phyloP scores from a whole-genome alignment of 768 basidiomycete genomes.

The Collybia nuda region DNA sequence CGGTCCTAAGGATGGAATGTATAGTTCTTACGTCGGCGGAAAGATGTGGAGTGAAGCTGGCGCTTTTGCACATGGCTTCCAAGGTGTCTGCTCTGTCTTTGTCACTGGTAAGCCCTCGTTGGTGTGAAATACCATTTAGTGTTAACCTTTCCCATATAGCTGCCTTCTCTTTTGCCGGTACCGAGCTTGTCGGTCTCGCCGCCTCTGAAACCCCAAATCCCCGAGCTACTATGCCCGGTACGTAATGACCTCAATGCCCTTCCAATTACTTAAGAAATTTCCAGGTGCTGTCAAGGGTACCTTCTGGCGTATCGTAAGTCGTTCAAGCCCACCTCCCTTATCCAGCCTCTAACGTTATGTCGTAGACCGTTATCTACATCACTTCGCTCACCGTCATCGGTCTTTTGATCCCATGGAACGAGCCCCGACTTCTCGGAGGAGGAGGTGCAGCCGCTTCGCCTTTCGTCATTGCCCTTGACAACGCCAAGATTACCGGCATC shows the following conservation, averaged over 20 bases:
- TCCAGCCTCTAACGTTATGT: not conserved
- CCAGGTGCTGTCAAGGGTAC: constrained; percentile 43
- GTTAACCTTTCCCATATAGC: constrained; percentile 12
- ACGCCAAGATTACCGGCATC: constrained; percentile 38
- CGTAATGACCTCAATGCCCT: not conserved
- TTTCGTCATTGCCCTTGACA: constrained; percentile 42
- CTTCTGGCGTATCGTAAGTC: constrained; percentile 46
- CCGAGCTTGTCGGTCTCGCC: constrained; percentile 46
- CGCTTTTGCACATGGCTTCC: constrained; percentile 44
- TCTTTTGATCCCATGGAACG: constrained; percentile 33
- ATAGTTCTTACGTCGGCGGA: constrained; percentile 38
- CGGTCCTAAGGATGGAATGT: constrained; percentile 34
- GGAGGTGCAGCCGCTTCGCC: constrained; percentile 43
- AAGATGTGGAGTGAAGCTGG: constrained; percentile 35
- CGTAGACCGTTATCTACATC: constrained; percentile 43
- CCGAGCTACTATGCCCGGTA: constrained; percentile 36
- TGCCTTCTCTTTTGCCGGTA: constrained; percentile 46
- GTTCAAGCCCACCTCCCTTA: not conserved
- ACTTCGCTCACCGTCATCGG: constrained; percentile 44
- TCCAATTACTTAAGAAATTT: not conserved
- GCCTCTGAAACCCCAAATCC: constrained; percentile 48
- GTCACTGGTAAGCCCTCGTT: constrained; percentile 31
- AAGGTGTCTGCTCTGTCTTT: constrained; percentile 45
- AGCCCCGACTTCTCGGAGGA: constrained; percentile 34
- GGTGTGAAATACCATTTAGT: not conserved